Evolutionary conservation across 1,139 yeast species (phyloP).

Genomic region (Sugiyamaella pinicola): DNA sequence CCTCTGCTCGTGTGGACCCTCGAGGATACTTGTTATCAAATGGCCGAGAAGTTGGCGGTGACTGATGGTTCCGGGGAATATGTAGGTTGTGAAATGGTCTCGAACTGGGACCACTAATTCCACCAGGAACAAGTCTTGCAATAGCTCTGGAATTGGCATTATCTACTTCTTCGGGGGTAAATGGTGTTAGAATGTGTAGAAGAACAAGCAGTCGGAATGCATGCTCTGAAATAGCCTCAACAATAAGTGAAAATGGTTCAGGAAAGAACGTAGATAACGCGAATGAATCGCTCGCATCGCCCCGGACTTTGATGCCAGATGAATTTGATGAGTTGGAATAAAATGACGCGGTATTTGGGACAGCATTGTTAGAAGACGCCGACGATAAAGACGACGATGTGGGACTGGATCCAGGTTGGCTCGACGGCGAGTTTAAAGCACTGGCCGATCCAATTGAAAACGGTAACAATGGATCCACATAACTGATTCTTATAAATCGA

Average conservation of each 20-base stretch:
- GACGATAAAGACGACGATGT: constrained; percentile 10
- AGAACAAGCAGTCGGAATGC: constrained; percentile 18
- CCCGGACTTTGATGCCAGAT: constrained; percentile 50
- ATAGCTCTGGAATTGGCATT: constrained; percentile 32
- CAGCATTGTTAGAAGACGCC: background rate
- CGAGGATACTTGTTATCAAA: constrained; percentile 19
- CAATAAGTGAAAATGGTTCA: constrained; percentile 51
- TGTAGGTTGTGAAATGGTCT: constrained; percentile 15
- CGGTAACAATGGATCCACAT: constrained; percentile 42
- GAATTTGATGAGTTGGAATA: background rate
- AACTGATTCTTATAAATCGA: constrained; percentile 65
- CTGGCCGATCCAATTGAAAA: constrained; percentile 22
- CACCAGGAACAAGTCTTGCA: constrained; percentile 28
- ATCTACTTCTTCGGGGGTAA: constrained; percentile 31
- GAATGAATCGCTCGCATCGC: constrained; percentile 91
- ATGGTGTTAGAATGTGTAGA: constrained; percentile 27
- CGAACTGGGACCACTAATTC: background rate
- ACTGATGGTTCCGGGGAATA: constrained; percentile 4
- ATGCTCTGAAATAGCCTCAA: constrained; percentile 40
- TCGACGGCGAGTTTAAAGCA: background rate
- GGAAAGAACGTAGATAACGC: constrained; percentile 78
- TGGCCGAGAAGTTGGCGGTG: background rate
- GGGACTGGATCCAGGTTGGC: constrained; percentile 15
- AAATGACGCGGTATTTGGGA: background rate
- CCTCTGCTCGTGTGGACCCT: constrained; percentile 47